phyloP scores from a whole-genome alignment of 257 asterid species.

The Cordia subcordata region DNA sequence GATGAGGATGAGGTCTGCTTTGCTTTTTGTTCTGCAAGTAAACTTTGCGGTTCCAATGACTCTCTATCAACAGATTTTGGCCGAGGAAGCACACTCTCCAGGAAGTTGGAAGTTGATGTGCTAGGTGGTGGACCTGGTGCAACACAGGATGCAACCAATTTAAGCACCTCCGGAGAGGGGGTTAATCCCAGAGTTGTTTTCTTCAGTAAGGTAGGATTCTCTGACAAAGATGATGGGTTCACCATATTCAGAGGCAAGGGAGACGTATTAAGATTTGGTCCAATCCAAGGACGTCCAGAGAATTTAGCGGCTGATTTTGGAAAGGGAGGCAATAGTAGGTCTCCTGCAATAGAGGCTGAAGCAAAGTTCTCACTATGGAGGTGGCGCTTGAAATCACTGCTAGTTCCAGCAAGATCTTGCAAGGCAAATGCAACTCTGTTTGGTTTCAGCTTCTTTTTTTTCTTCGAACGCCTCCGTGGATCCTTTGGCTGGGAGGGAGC shows the following conservation, averaged over 20 bases:
- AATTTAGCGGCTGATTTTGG: conserved; percentile 19
- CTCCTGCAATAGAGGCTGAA: conserved; percentile 32
- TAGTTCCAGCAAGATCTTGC: conserved; percentile 20
- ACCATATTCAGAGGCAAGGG: conserved; percentile 11
- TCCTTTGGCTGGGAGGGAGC: conserved; percentile 74
- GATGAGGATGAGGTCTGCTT: conserved; percentile 18
- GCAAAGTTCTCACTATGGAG: conserved; percentile 32
- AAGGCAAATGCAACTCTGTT: conserved; percentile 19
- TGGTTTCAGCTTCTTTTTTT: conserved; percentile 31
- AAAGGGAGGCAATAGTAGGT: conserved; percentile 22
- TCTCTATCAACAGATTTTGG: conserved; percentile 23
- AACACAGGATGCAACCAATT: conserved; percentile 29
- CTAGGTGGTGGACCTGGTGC: conserved; percentile 29
- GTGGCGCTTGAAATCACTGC: conserved; percentile 13
- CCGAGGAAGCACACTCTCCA: conserved; percentile 13
- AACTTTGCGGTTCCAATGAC: conserved; percentile 18
- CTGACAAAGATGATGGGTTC: conserved; percentile 31
- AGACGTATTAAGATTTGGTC: conserved; percentile 16
- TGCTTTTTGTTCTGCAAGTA: conserved; percentile 16
- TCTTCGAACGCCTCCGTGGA: conserved; percentile 50
- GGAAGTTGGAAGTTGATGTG: conserved; percentile 4
- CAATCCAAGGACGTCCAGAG: conserved; percentile 23
- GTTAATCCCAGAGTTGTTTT: conserved; percentile 18
- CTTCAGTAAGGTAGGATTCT: conserved; percentile 18
- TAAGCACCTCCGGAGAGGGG: conserved; percentile 44